phyloP scores from a whole-genome alignment of 148 eudicot species.

The Dysphania ambrosioides region DNA sequence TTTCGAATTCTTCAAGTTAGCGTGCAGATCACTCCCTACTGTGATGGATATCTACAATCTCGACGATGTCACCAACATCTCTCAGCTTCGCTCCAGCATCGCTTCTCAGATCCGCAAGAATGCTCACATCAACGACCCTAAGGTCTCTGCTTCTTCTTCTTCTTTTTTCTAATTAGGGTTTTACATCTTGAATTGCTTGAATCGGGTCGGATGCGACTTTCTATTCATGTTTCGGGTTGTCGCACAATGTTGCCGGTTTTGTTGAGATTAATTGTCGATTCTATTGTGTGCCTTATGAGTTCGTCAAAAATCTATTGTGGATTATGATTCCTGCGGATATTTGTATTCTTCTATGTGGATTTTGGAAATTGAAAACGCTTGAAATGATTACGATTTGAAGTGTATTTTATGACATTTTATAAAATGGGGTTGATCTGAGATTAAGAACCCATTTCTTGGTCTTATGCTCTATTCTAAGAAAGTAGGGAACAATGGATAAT shows the following conservation, averaged over 20 bases:
- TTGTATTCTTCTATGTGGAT: neutral
- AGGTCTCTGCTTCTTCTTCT: slow-evolving; percentile 34
- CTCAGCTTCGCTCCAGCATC: slow-evolving; percentile 76
- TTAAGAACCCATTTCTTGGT: neutral
- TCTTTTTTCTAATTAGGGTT: neutral
- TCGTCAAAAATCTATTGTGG: too few relatives aligned
- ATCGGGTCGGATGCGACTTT: too few relatives aligned
- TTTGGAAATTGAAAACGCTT: neutral
- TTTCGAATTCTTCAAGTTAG: slow-evolving; percentile 67
- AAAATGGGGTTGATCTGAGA: neutral
- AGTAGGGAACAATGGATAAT: neutral
- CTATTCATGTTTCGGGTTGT: too few relatives aligned
- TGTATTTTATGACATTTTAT: too few relatives aligned
- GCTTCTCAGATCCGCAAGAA: slow-evolving; percentile 81
- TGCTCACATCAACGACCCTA: slow-evolving; percentile 57
- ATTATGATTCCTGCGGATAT: too few relatives aligned
- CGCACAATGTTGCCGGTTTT: neutral
- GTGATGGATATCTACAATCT: slow-evolving; percentile 86
- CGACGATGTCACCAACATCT: slow-evolving; percentile 52
- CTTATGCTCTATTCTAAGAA: neutral
- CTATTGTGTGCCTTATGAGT: neutral
- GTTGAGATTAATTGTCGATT: neutral
- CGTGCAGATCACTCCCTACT: slow-evolving; percentile 73
- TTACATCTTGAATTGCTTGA: too few relatives aligned
- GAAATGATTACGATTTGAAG: too few relatives aligned